Evolutionary conservation across 108 stramenopile genomes (phyloP).

Genomic region (Nannochloropsis gaditana): DNA sequence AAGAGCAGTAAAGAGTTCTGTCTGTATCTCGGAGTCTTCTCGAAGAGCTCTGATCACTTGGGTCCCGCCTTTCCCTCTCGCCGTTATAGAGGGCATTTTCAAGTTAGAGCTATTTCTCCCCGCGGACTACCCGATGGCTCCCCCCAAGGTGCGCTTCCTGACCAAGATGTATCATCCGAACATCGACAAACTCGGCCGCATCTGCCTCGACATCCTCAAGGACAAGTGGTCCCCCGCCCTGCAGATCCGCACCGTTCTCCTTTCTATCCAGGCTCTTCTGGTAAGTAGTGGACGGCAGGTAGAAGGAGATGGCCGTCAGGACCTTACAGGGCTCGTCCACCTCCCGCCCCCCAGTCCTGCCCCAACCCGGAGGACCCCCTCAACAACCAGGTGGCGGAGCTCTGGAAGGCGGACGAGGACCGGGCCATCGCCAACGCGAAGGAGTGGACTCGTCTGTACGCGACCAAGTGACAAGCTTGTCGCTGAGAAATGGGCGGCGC

Average conservation of each 20-base stretch:
- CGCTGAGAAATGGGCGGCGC: conserved; percentile 19
- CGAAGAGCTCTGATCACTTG: not conserved
- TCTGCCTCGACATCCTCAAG: conserved; percentile 98
- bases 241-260: conserved; percentile 85
- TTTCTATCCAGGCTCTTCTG: conserved; percentile 88
- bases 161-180: conserved; percentile 99
- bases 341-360: conserved; percentile 52
- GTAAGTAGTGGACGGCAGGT: not conserved
- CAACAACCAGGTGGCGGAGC: conserved; percentile 89
- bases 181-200: conserved; percentile 92
- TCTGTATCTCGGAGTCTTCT: not conserved
- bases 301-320: not conserved
- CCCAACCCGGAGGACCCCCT: conserved; percentile 99
- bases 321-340: not conserved
- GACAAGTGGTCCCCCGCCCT: conserved; percentile 99
- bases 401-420: conserved; percentile 89
- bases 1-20: not conserved
- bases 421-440: conserved; percentile 67
- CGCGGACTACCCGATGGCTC: conserved; percentile 97
- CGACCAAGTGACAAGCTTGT: not conserved
- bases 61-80: not conserved
- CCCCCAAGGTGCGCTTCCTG: conserved; percentile 91
- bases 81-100: conserved; percentile 45
- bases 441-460: not conserved
- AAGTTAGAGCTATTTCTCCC: conserved; percentile 94